Base-by-base conservation (phyloP, 2,329 filamentous ascomycete species). In the Fusarium haematococcum region DNA sequence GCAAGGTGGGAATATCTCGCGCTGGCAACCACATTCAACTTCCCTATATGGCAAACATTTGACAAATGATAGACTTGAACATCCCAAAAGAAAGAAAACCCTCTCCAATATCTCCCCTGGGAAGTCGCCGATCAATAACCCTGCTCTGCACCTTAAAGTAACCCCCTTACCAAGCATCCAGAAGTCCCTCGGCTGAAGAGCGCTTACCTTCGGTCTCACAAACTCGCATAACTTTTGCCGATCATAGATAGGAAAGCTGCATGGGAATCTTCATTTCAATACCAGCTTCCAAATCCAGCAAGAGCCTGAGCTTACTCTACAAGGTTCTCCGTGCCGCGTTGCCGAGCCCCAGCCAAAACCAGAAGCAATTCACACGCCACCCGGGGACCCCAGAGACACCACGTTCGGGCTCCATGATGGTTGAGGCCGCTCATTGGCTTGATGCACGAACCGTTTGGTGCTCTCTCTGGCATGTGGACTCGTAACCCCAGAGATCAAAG, bases 381-480 rank as follows among this genome's bases (percentile, higher is more conserved):
- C 43, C 33, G 56, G 33, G 23, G 23, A 41, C 56, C 56, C 56
- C 56, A 39, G 56, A 39, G 30, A 39, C 56, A 37, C 25, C 56
- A 39, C 16, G 18, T 37, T 39, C 16, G 56, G 10, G 35, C 35
- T 39, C 16, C 16, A 50, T 25, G 57, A n/a, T 39, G 14, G 14
- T 13, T 9, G 2, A 4, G 23, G 20, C 16, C 9, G 58, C 30
- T 71, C 48, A 74, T 74, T 73, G 70, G 70, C 39, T 35, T 52
- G 10, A 37, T 37, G 56, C 32, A 39, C 18, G 56, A 58, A 27
- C 32, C 27, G 27, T 54, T 52, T 30, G 54, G 54, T 48, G 23
- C 43, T 48, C 43, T 23, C 4, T 35, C 6, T 43, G 27, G 11
- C 48, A 33, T 14, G 27, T 54, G 50, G 43, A 54, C 45, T 43